Base-by-base conservation (phyloP, 1,284 basidiomycete genomes). In the Mycena citricolor region DNA sequence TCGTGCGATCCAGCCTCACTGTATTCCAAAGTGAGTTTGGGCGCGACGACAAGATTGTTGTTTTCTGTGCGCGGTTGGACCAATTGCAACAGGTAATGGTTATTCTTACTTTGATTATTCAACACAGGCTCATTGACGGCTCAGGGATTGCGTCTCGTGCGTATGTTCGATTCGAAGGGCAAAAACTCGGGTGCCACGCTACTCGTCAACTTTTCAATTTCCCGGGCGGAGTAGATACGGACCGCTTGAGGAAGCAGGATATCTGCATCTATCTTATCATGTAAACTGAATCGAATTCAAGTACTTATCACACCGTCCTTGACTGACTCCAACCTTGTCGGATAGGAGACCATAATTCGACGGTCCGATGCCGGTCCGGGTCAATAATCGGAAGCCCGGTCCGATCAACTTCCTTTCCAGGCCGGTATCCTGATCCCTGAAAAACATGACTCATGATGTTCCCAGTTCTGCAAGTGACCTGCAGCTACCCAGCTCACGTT, bases 121-220 rank as follows among this genome's bases (percentile, higher is more conserved):
- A 1, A 25, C 25, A 38, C 11, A 30, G 37, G 5, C 12, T n/a
- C 24, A 20, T n/a, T n/a, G n/a, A n/a, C 24, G 69, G 70, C 17
- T 8, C 23, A 50, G 43, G 76, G 71, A 22, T 79, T 73, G 76
- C 65, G 69, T 24, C 58, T 81, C 32, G 60, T 80, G 23, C 63
- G 74, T 16, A 63, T 84, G 63, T 58, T 83, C 42, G 67, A 77
- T 55, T 63, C 65, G 62, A 67, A 70, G 30, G 80, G 81, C 10
- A 77, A 76, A 56, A 65, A 74, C 54, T 74, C 70, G 2, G 73
- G 72, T 11, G 69, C 74, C 8, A 72, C 69, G 12, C 50, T 79
- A 13, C 64, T 81, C 23, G 69, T 71, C 5, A 62, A 61, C 36
- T 71, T 77, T 52, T 52, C 32, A 22, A 50, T 50, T 31, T 46